These are phyloP conservation scores for Crithidia brevicula DNA, from an alignment of 208 protist species.

Conservation along the genomic window DNA sequence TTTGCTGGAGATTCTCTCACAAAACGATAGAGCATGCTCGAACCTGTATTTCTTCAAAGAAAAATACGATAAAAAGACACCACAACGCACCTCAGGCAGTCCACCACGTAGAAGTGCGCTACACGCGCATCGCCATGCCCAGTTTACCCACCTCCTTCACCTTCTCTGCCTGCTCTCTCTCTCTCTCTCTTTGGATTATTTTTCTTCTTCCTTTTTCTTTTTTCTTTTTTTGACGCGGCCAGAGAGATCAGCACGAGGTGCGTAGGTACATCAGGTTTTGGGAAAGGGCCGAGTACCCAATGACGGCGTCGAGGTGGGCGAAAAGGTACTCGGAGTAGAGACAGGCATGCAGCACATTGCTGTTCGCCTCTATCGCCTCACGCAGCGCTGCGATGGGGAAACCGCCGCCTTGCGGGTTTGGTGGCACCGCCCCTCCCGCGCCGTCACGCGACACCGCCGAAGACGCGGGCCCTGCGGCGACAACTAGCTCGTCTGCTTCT, in stretches of 20 bases:
- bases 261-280: slow-evolving; percentile 62
- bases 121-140: no score
- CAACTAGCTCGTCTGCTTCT: not conserved
- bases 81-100: no score
- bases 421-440: not conserved
- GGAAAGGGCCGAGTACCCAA: slow-evolving; percentile 72
- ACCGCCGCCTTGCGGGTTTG: not conserved
- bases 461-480: not conserved
- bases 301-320: slow-evolving; percentile 62
- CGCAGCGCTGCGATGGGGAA: slow-evolving; percentile 10
- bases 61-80: no score
- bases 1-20: no score
- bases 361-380: slow-evolving; percentile 37
- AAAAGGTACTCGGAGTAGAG: slow-evolving; percentile 67
- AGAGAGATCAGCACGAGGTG: slow-evolving; percentile 8
- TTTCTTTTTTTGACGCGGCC: not conserved
- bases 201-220: not conserved
- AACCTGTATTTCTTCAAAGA: no score
- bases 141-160: not conserved
- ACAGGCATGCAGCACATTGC: slow-evolving; percentile 38
- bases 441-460: not conserved
- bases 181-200: not conserved
- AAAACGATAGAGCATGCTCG: no score
- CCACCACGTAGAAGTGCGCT: no score
- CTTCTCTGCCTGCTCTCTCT: not conserved